Conservation (phyloP, 2,329 filamentous ascomycete genomes). For the Aspergillus pseudonomiae region DNA sequence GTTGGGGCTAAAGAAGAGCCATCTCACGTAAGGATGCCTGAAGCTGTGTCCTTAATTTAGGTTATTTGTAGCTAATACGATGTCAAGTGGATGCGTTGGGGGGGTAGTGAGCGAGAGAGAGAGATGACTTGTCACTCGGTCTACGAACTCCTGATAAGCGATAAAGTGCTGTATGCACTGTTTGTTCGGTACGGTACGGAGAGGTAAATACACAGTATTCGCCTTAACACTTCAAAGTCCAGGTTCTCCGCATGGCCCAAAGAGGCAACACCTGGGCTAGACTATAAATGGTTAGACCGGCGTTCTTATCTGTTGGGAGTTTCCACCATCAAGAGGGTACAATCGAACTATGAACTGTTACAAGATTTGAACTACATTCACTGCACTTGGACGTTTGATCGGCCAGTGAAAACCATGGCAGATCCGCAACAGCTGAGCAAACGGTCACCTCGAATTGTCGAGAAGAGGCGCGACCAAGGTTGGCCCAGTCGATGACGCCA, state of each 20-base stretch:
- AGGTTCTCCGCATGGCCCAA: constrained; percentile 18
- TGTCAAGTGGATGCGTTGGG: not conserved
- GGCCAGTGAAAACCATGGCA: not conserved
- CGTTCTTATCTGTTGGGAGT: constrained; percentile 1
- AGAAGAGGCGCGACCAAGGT: constrained; percentile 10
- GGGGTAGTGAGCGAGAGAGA: not conserved
- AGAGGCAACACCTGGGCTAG: constrained; percentile 7
- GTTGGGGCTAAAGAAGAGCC: not conserved
- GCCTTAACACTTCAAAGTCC: not conserved
- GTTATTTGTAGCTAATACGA: not conserved
- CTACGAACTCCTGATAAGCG: not conserved
- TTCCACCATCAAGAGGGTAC: not conserved
- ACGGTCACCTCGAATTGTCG: not conserved
- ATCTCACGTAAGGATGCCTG: not conserved
- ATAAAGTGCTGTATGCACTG: not conserved
- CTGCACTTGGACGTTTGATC: not conserved
- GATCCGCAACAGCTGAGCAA: not conserved
- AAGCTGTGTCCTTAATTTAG: not conserved
- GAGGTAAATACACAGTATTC: not conserved
- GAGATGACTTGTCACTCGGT: not conserved
- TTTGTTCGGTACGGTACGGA: not conserved
- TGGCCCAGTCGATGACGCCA: constrained; percentile 23
- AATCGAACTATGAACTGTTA: not conserved
- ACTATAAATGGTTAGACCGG: constrained; percentile 4
- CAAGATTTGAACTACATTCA: not conserved